Conservation (phyloP, 192 early-diverging fungal genomes). For the Spizellomyces sp. region DNA sequence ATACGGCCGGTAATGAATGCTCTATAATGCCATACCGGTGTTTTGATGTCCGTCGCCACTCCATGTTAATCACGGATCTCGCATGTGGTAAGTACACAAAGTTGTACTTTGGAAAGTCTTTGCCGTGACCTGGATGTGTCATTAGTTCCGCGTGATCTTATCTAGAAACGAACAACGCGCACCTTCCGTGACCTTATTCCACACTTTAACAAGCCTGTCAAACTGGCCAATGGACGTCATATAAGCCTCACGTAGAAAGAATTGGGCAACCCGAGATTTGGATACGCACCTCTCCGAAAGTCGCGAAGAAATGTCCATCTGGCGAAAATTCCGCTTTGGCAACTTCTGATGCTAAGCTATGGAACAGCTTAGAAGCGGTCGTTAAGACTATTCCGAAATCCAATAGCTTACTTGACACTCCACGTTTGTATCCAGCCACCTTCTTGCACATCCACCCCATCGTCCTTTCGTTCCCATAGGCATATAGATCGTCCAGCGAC, state of each 20-base stretch:
- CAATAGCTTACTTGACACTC: background rate
- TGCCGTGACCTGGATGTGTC: no score
- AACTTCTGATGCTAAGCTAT: no score
- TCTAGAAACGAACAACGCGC: background rate
- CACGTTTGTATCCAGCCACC: slow-evolving; percentile 5
- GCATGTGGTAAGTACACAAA: slow-evolving; percentile 75
- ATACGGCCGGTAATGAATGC: background rate
- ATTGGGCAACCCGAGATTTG: no score
- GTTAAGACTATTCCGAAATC: no score
- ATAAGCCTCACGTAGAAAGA: no score
- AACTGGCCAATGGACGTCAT: slow-evolving; percentile 34
- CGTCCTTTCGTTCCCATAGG: background rate
- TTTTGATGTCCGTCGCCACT: slow-evolving; percentile 55
- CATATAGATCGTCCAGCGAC: slow-evolving; percentile 5
- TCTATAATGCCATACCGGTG: background rate
- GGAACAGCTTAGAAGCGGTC: no score
- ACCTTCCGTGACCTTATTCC: slow-evolving; percentile 44
- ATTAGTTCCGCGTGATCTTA: no score
- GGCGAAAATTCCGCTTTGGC: slow-evolving; percentile 56
- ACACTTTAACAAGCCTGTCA: slow-evolving; percentile 69
- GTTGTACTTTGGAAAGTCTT: slow-evolving; percentile 27
- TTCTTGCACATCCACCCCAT: background rate
- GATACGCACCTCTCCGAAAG: slow-evolving; percentile 56
- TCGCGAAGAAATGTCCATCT: slow-evolving; percentile 62
- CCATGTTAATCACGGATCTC: slow-evolving; percentile 56